Conservation (phyloP, 768 basidiomycete species). For the Asterophora parasitica region DNA sequence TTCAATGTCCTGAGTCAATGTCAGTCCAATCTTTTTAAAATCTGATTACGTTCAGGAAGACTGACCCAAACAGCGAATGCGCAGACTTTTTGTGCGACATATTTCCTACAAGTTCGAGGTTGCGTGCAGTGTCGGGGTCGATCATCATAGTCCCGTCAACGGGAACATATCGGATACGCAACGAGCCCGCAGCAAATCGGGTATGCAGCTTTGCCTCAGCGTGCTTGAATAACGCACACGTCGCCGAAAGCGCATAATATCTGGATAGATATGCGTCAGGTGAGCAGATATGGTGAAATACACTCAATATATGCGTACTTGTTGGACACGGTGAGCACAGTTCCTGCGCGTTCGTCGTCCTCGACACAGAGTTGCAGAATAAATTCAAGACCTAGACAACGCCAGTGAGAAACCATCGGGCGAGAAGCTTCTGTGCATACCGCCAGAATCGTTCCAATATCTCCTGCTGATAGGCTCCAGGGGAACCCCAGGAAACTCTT, state of each 20-base stretch:
- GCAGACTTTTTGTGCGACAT: slow-evolving; percentile 57
- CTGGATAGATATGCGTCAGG: slow-evolving; percentile 32
- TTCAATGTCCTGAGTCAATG: slow-evolving; percentile 48
- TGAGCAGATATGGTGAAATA: neutral
- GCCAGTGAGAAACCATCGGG: neutral
- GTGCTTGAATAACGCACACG: slow-evolving; percentile 84
- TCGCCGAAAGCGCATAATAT: slow-evolving; percentile 85
- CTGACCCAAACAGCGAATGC: slow-evolving; percentile 79
- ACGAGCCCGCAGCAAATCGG: slow-evolving; percentile 62
- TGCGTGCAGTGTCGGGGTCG: slow-evolving; percentile 82
- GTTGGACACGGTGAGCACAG: slow-evolving; percentile 70
- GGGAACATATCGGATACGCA: slow-evolving; percentile 70
- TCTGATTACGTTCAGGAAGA: neutral
- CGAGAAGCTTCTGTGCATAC: slow-evolving; percentile 39
- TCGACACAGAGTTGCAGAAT: slow-evolving; percentile 73
- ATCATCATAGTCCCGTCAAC: slow-evolving; percentile 95
- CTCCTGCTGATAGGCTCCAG: slow-evolving; percentile 70
- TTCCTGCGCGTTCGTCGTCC: slow-evolving; percentile 77
- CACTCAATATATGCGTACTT: slow-evolving; percentile 51
- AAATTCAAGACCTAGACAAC: slow-evolving; percentile 64
- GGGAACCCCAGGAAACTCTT: slow-evolving; percentile 65
- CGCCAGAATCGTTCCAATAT: slow-evolving; percentile 83
- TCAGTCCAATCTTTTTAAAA: neutral
- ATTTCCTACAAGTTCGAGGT: slow-evolving; percentile 87
- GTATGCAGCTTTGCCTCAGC: slow-evolving; percentile 66